Conservation (phyloP, 1,139 yeast genomes). For the Eremothecium cymbalariae region DNA sequence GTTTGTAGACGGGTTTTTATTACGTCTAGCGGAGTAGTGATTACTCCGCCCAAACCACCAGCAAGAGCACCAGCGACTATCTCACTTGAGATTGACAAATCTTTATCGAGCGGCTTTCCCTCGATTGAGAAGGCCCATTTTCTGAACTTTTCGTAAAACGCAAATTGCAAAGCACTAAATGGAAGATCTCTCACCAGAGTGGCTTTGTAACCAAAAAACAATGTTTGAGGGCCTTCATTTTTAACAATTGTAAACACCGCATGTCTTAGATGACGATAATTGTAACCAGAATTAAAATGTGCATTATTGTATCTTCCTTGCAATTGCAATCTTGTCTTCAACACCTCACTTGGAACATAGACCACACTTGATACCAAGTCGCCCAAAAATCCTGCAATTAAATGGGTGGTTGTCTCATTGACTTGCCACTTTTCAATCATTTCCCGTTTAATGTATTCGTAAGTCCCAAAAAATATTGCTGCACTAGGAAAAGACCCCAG, state of each 20-base stretch:
- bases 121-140: constrained; percentile 43
- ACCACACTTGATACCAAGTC: constrained; percentile 85
- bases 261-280: constrained; percentile 61
- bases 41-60: constrained; percentile 87
- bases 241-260: constrained; percentile 58
- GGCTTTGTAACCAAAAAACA: constrained; percentile 88
- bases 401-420: constrained; percentile 73
- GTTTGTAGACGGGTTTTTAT: constrained; percentile 92
- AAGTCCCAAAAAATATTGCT: constrained; percentile 83
- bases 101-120: constrained; percentile 29
- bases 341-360: constrained; percentile 96
- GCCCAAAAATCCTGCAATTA: constrained; percentile 82
- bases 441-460: constrained; percentile 68
- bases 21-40: constrained; percentile 84
- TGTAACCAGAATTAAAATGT: constrained; percentile 73
- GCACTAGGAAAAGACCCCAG: constrained; percentile 90
- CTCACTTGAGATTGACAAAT: constrained; percentile 55
- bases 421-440: constrained; percentile 57
- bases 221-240: constrained; percentile 65
- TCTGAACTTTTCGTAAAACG: constrained; percentile 84
- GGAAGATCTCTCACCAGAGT: constrained; percentile 88
- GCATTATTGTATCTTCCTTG: constrained; percentile 86
- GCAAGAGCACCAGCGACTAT: constrained; percentile 88
- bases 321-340: constrained; percentile 83
- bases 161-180: constrained; percentile 90